Evolutionary conservation across 305 asterid genomes (phyloP).

Genomic region (Plantago rigida): DNA sequence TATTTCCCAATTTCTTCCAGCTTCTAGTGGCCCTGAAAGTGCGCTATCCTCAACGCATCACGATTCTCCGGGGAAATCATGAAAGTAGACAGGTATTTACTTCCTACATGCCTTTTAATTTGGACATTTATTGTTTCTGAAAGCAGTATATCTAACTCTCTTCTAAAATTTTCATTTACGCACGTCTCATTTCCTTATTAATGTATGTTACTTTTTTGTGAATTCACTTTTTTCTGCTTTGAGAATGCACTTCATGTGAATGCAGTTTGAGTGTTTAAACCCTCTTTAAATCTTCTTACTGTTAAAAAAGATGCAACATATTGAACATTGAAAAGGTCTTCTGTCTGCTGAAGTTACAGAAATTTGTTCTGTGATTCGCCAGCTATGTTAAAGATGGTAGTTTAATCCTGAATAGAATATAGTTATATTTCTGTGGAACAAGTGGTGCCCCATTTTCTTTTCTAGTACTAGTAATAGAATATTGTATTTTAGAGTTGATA

Average conservation of each 20-base stretch:
- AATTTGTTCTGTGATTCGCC: background rate
- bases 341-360: background rate
- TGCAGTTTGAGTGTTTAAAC: too few relatives aligned
- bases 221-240: too few relatives aligned
- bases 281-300: too few relatives aligned
- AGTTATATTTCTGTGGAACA: too few relatives aligned
- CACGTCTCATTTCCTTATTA: too few relatives aligned
- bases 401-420: background rate
- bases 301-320: background rate
- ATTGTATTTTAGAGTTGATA: background rate
- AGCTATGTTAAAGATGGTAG: background rate
- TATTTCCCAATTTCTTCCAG: constrained; percentile 36
- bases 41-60: constrained; percentile 83
- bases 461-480: background rate
- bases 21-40: constrained; percentile 84
- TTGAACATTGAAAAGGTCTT: background rate
- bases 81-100: constrained; percentile 85
- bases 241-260: too few relatives aligned
- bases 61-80: constrained; percentile 93
- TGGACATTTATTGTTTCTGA: background rate
- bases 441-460: too few relatives aligned
- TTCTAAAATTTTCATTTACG: too few relatives aligned
- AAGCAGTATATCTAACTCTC: too few relatives aligned
- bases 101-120: background rate
- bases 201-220: too few relatives aligned